A percentile compares a stretch with the other conserved stretches of the same genome.
phyloP scores from a whole-genome alignment of 2,329 filamentous ascomycete species.

The Helicocarpus griseus region DNA sequence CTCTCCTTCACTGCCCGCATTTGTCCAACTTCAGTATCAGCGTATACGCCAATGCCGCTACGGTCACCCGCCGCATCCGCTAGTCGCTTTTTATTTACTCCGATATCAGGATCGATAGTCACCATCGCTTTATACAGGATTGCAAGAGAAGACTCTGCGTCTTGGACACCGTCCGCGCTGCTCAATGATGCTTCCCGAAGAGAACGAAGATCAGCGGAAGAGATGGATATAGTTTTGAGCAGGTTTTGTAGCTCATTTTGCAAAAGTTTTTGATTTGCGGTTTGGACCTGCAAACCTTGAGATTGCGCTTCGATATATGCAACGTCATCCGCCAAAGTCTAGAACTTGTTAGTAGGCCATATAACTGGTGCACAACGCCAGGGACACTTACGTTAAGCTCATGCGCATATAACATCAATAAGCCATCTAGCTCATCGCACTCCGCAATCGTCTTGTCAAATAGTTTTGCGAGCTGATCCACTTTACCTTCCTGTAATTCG shows the following conservation, averaged over 20 bases:
- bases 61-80: conserved; percentile 32
- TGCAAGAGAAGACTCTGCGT: conserved; percentile 68
- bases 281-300: conserved; percentile 92
- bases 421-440: conserved; percentile 90
- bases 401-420: conserved; percentile 88
- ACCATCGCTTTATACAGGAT: conserved; percentile 85
- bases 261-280: conserved; percentile 89
- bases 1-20: conserved; percentile 95
- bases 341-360: conserved; percentile 17
- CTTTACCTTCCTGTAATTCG: conserved; percentile 80
- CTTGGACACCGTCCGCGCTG: conserved; percentile 57
- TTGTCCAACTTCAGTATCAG: conserved; percentile 63
- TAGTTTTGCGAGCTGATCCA: conserved; percentile 73
- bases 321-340: conserved; percentile 93
- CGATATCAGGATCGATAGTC: conserved; percentile 79
- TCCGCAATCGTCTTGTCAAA: conserved; percentile 87
- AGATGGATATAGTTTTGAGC: conserved; percentile 86
- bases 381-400: conserved; percentile 66
- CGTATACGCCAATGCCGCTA: conserved; percentile 47
- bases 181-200: conserved; percentile 66
- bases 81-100: conserved; percentile 43
- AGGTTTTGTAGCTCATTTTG: conserved; percentile 81
- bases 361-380: background rate
- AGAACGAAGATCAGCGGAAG: conserved; percentile 61
- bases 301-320: conserved; percentile 95